Evolutionary conservation across 2,329 filamentous ascomycete genomes (phyloP).

Genomic region (Paradendryphiella salina): DNA sequence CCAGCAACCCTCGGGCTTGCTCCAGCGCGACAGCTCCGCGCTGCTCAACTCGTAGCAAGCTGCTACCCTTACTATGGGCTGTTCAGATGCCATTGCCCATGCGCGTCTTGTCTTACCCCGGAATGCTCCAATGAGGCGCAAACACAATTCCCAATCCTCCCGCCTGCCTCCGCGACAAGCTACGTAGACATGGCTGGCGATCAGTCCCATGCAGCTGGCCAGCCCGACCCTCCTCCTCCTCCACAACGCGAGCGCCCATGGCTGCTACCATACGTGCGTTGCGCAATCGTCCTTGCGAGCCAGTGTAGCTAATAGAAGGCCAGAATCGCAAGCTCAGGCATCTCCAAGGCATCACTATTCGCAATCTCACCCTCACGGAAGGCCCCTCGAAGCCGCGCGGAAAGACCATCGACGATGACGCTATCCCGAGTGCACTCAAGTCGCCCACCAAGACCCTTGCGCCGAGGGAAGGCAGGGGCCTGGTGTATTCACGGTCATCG

Average conservation of each 20-base stretch:
- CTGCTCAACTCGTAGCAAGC: conserved; percentile 1
- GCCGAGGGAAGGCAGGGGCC: conserved; percentile 53
- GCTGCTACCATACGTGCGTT: conserved; percentile 44
- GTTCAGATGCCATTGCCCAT: conserved; percentile 4
- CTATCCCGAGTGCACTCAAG: conserved; percentile 66
- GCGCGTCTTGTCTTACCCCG: not conserved
- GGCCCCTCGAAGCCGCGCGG: conserved; percentile 53
- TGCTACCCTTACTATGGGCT: conserved; percentile 18
- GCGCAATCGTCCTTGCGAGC: not conserved
- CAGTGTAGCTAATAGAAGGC: not conserved
- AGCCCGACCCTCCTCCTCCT: conserved; percentile 16
- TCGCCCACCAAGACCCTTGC: conserved; percentile 68
- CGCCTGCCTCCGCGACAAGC: conserved; percentile 3
- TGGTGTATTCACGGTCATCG: conserved; percentile 63
- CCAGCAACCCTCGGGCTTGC: conserved; percentile 16
- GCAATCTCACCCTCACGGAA: conserved; percentile 75
- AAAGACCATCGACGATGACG: conserved; percentile 75
- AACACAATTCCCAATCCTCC: not conserved
- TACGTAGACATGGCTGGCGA: conserved; percentile 34
- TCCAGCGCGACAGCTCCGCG: conserved; percentile 27
- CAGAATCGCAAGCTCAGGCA: conserved; percentile 88
- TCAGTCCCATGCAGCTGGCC: conserved; percentile 14
- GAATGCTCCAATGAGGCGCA: conserved; percentile 11
- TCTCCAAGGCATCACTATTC: conserved; percentile 81
- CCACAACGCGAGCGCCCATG: conserved; percentile 44